Conservation (phyloP, 1,284 basidiomycete genomes). For the Cryptococcus jaspeensis region DNA sequence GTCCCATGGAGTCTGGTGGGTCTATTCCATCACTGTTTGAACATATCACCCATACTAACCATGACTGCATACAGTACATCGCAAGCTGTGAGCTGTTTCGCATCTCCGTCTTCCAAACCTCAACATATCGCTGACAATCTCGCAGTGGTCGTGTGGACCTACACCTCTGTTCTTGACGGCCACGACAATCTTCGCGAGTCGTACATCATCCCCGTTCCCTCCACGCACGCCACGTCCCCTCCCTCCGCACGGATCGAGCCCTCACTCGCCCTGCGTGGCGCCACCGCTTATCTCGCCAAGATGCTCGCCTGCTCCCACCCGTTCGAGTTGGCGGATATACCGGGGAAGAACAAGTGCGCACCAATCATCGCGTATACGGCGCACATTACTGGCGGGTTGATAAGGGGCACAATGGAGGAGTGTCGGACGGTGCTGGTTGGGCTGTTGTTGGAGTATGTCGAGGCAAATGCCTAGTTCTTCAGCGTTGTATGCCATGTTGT, state of each 20-base stretch:
- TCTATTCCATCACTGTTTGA: too few relatives aligned
- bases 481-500: too few relatives aligned
- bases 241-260: slow-evolving; percentile 19
- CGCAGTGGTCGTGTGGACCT: slow-evolving; percentile 28
- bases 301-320: slow-evolving; percentile 7
- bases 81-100: slow-evolving; percentile 8
- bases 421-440: slow-evolving; percentile 21
- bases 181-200: slow-evolving; percentile 13
- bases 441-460: slow-evolving; percentile 17
- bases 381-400: slow-evolving; percentile 22
- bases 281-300: slow-evolving; percentile 21
- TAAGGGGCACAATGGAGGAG: slow-evolving; percentile 24
- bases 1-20: slow-evolving; percentile 19
- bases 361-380: slow-evolving; percentile 29
- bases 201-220: slow-evolving; percentile 10
- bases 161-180: slow-evolving; percentile 21
- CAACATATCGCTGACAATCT: background rate
- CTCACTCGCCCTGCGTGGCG: slow-evolving; percentile 22
- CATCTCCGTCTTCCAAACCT: too few relatives aligned
- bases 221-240: background rate
- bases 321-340: slow-evolving; percentile 6
- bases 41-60: background rate
- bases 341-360: slow-evolving; percentile 24
- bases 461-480: too few relatives aligned
- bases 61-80: slow-evolving; percentile 15